Conservation (phyloP, 1,139 yeast species). For the Nakaseomyces delphensis region DNA sequence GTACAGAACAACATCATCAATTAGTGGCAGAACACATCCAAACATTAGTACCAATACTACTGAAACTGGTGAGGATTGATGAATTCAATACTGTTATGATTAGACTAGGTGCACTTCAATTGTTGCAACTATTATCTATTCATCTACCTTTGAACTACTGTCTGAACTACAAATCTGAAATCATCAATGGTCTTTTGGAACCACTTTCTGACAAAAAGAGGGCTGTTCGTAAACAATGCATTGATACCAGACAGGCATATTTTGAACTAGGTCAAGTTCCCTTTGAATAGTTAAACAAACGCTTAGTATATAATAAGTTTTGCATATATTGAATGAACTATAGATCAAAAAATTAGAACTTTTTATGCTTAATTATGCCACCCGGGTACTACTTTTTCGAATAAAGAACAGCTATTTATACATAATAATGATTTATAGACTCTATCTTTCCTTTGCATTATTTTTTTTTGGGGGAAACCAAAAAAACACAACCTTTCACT, state of each 20-base stretch:
- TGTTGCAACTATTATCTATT: constrained; percentile 43
- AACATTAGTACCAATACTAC: constrained; percentile 47
- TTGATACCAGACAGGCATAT: constrained; percentile 69
- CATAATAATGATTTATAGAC: too few species aligned
- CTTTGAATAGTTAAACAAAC: constrained; percentile 16
- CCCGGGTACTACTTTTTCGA: too few species aligned
- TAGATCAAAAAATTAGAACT: too few species aligned
- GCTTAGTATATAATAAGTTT: too few species aligned
- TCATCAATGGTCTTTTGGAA: constrained; percentile 41
- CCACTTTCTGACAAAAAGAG: constrained; percentile 72
- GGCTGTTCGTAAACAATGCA: constrained; percentile 62
- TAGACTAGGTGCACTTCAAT: constrained; percentile 48
- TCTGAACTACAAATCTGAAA: constrained; percentile 43
- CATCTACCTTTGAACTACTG: constrained; percentile 37
- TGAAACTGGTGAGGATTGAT: constrained; percentile 34
- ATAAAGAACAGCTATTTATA: too few species aligned
- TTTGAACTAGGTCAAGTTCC: constrained; percentile 42
- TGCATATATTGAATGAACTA: too few species aligned
- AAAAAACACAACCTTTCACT: too few species aligned
- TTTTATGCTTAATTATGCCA: too few species aligned
- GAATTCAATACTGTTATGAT: constrained; percentile 37
- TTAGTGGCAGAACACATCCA: constrained; percentile 47
- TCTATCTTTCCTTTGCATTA: too few species aligned
- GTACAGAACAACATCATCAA: constrained; percentile 46
- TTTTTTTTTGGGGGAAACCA: too few species aligned